Base-by-base conservation (phyloP, 257 asterid species). In the Lithospermum erythrorhizon region DNA sequence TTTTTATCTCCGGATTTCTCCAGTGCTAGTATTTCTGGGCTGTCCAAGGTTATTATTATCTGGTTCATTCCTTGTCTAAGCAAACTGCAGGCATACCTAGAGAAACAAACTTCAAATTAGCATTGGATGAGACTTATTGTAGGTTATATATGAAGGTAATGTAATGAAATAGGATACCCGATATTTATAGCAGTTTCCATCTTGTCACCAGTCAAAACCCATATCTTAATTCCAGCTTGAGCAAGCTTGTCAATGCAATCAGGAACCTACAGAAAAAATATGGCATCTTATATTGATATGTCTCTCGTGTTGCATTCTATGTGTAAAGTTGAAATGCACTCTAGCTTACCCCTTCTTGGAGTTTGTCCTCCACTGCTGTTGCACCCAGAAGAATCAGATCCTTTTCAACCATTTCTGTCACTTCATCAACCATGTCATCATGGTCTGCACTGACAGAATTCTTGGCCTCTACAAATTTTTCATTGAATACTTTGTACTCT, bases 51-150 rank as follows among this genome's bases (percentile, higher is more conserved):
- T 27, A 91, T 67, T 2, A 72, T 81, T 59, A 91, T 83, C 66
- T 86, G 95, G 64, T 78, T 84, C 96, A 91, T 91, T 79, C 98
- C 98, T 86, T 88, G 96, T 78, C 98, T 91, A 68, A 91, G 95
- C 75, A 91, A 80, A 76, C 98, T 91, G 77, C 95, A 88, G 3
- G 98, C 90, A 29, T 72, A 90, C n/a, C 98, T 87, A 35, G 87
- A 74, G 82, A 61, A 61, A 35, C 57, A 67, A 67, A 66, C 55
- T 53, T 67, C 58, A 65, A 59, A 71, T 86, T 63, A 84, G 80
- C 64, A 57, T 55, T 54, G 63, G 29, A 60, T 30, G 47, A 58
- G 48, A 52, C 53, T 21, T 47, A 53, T 10, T 27, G 47, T 41
- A 68, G 48, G 14, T 35, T 35, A 11, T 9, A 58, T 23, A 17